Conservation (phyloP, 768 basidiomycete species). For the Suillus alpinus region DNA sequence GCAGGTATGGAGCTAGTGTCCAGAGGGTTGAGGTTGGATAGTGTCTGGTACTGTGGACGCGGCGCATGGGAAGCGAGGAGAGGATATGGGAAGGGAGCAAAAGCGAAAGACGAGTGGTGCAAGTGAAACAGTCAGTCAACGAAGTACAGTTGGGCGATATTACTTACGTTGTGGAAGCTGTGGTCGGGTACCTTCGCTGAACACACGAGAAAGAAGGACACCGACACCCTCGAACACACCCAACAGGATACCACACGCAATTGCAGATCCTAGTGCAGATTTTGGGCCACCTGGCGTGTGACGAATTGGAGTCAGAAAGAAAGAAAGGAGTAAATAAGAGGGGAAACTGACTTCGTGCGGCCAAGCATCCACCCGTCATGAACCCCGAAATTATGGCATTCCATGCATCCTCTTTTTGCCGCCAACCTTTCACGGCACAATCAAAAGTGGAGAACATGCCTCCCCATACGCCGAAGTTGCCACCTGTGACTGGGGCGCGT, state of each 20-base stretch:
- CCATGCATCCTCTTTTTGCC: conserved; percentile 98
- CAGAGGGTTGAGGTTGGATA: conserved; percentile 1
- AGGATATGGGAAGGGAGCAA: background rate
- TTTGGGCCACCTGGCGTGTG: conserved; percentile 76
- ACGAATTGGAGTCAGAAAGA: background rate
- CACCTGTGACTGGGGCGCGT: conserved; percentile 95
- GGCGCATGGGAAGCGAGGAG: background rate
- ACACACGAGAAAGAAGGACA: conserved; percentile 84
- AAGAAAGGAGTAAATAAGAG: background rate
- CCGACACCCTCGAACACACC: conserved; percentile 96
- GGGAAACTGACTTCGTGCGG: conserved; percentile 77
- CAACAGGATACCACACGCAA: conserved; percentile 93
- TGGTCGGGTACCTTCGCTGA: conserved; percentile 79
- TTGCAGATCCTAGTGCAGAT: conserved; percentile 87
- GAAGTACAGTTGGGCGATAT: background rate
- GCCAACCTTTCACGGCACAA: conserved; percentile 94
- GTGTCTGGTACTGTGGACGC: background rate
- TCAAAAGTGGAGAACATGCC: conserved; percentile 99
- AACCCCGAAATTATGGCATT: conserved; percentile 98
- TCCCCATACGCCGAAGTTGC: conserved; percentile 95
- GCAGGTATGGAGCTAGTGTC: conserved; percentile 1
- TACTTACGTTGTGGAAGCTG: conserved; percentile 75
- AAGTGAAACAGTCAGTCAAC: background rate
- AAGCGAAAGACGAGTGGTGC: background rate
- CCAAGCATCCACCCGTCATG: conserved; percentile 95